These are phyloP conservation scores for Melaleuca quinquenervia DNA, from an alignment of 345 rosid species.

Conservation along the genomic window DNA sequence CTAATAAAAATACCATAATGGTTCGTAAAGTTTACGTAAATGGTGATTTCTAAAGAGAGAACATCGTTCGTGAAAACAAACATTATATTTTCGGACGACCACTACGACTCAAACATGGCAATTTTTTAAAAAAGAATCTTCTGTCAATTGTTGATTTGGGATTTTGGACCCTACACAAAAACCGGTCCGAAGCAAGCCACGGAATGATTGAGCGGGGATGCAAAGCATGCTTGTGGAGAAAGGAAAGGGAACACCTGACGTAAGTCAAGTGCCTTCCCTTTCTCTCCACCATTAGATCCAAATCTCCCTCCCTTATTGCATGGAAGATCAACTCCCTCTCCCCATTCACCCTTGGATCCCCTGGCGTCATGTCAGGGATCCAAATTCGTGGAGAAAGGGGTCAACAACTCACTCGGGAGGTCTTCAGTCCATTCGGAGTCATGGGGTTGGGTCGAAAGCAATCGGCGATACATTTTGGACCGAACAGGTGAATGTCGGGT, in stretches of 20 bases:
- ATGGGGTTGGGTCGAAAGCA: too few species aligned
- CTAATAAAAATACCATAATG: too few species aligned
- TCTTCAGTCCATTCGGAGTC: background rate
- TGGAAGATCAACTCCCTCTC: too few species aligned
- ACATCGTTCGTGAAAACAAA: background rate
- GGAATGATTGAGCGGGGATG: background rate
- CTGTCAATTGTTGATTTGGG: background rate
- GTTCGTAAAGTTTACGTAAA: too few species aligned
- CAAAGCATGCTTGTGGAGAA: background rate
- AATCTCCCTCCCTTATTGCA: too few species aligned
- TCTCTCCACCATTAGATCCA: too few species aligned
- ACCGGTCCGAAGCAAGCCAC: background rate
- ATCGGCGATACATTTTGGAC: background rate
- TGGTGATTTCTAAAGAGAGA: background rate
- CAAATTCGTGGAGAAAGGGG: background rate
- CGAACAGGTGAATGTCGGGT: background rate
- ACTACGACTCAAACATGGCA: background rate
- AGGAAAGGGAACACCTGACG: too few species aligned
- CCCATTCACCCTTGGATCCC: too few species aligned
- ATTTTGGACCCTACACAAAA: background rate
- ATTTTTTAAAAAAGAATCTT: background rate
- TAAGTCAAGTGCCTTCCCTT: too few species aligned
- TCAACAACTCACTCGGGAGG: background rate
- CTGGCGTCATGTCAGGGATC: too few species aligned
- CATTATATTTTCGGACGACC: background rate